A percentile compares a stretch with the other conserved stretches of the same genome.
These are phyloP conservation scores for Carex cristatella DNA, from an alignment of 176 grass and related monocot species.

Conservation along the genomic window DNA sequence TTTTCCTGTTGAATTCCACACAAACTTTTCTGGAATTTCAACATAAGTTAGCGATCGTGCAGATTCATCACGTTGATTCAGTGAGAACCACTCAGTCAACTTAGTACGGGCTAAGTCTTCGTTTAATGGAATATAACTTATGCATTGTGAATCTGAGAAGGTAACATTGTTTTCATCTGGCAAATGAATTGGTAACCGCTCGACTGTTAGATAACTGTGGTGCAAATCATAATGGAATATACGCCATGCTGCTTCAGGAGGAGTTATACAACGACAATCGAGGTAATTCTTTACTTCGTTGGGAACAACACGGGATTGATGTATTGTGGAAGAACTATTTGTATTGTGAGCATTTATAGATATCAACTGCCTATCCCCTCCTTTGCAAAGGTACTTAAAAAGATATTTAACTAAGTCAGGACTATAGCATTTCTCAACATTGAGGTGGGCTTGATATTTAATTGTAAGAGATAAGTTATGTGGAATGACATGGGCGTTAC, in stretches of 20 bases:
- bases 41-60: slow-evolving; percentile 19
- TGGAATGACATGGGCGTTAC: neutral
- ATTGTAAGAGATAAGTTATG: neutral
- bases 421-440: slow-evolving; percentile 11
- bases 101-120: neutral
- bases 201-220: neutral
- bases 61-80: slow-evolving; percentile 5
- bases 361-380: neutral
- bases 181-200: neutral
- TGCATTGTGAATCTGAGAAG: neutral
- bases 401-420: slow-evolving; percentile 23
- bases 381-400: slow-evolving; percentile 15
- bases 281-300: neutral
- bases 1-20: neutral
- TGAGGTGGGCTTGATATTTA: slow-evolving; percentile 17
- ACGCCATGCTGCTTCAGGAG: neutral
- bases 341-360: neutral
- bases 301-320: too few relatives aligned
- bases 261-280: neutral
- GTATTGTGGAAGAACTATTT: too few relatives aligned
- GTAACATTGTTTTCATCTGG: neutral
- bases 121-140: neutral
- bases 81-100: slow-evolving; percentile 14
- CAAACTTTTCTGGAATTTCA: slow-evolving; percentile 25
- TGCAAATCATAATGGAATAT: neutral